Percentiles rank a stretch among this genome's conserved stretches.
Evolutionary conservation across 305 asterid species (phyloP).

Genomic region (Salvia sclarea): DNA sequence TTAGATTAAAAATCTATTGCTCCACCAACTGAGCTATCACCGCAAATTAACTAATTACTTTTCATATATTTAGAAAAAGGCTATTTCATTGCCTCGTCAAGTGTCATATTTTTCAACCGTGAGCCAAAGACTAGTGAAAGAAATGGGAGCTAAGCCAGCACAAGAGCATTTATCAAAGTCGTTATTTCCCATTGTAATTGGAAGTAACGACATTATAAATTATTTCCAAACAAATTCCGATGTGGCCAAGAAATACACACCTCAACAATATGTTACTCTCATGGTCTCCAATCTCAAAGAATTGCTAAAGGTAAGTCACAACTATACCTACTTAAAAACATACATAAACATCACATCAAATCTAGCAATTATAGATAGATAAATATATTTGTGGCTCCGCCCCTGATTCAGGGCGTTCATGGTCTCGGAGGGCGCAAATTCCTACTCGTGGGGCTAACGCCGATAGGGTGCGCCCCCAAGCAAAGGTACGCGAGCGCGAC

Average conservation of each 20-base stretch:
- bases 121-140: constrained; percentile 40
- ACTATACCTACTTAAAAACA: too few relatives aligned
- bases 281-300: constrained; percentile 50
- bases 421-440: constrained; percentile 49
- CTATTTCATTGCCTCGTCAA: constrained; percentile 45
- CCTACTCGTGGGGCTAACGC: constrained; percentile 38
- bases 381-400: too few relatives aligned
- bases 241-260: constrained; percentile 28
- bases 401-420: constrained; percentile 37
- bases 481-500: constrained; percentile 36
- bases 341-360: too few relatives aligned
- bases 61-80: constrained; percentile 17
- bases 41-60: neutral
- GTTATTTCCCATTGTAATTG: constrained; percentile 58
- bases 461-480: constrained; percentile 51
- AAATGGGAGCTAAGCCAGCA: constrained; percentile 38
- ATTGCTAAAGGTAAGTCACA: constrained; percentile 37
- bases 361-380: too few relatives aligned
- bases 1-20: constrained; percentile 86
- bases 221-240: constrained; percentile 35
- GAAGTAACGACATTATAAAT: constrained; percentile 61
- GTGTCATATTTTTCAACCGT: constrained; percentile 45
- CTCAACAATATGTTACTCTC: constrained; percentile 53
- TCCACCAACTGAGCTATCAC: constrained; percentile 88
- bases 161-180: constrained; percentile 52